Evolutionary conservation across 1,139 yeast genomes (phyloP), one percentile per base, ranked within the genome.

Genomic region (Diutina pseudorugosa): DNA sequence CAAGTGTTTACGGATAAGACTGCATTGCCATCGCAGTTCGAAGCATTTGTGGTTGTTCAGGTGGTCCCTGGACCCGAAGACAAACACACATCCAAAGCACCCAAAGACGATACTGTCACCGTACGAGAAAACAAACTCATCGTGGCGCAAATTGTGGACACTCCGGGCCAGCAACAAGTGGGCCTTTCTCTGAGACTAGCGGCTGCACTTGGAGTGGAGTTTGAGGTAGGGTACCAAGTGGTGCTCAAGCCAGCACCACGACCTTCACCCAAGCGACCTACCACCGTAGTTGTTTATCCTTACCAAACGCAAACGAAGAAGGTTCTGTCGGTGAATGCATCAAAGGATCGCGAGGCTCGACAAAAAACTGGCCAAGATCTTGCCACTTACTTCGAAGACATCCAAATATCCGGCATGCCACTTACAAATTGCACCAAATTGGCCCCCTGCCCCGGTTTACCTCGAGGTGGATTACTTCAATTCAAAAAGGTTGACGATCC

Each of bases 381-480:
- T 11, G 16, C n/a, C 18, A n/a, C 16, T 2, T n/a, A 30, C 8
- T 36, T 47, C 18, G 50, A 30, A 11, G 30, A 16, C 1, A 30
- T 20, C 12, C 20, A 20, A 18, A 11, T 47, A 7, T 30, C 30
- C 2, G 20, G 30, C 14, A 33, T 27, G 42, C 27, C 50, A 3
- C 8, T 82, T 27, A 76, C 85, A 0, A 79, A 78, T 57, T 73
- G 66, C 47, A 57, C 70, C 51, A 74, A 70, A 51, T 57, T 82
- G 2, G 90, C 93, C 0, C 68, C 71, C 0, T 65, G 79, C 3
- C 70, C 75, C 0, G 66, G 65, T 1, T 66, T 85, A 25, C 85
- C 86, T 0, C 58, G 71, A 47, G 95, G 95, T 8, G 94, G 85
- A 0, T 58, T 82, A 6, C 55, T 87, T 16, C 79, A 73, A 52